Conservation (phyloP, 148 eudicot species). For the Persicaria maculosa region DNA sequence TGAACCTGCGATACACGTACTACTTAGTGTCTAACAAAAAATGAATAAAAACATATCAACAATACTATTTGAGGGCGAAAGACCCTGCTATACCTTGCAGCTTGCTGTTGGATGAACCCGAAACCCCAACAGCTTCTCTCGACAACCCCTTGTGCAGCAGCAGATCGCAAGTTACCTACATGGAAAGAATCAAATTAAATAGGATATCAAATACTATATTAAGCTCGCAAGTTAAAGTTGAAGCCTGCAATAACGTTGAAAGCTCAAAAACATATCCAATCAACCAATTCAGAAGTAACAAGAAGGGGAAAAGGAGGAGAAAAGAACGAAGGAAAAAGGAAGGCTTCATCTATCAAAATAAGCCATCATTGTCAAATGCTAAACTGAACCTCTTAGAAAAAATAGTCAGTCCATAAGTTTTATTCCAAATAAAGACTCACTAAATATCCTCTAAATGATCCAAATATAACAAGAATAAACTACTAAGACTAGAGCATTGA, state of each 20-base stretch:
- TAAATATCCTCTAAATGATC: background rate
- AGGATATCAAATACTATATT: background rate
- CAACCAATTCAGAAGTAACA: background rate
- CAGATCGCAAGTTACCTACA: conserved; percentile 34
- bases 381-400: no score
- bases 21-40: no score
- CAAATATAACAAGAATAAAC: background rate
- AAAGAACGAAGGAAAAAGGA: background rate
- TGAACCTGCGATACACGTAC: no score
- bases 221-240: background rate
- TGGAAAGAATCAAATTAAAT: conserved; percentile 12
- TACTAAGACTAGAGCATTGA: background rate
- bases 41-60: no score
- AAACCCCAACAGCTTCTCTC: no score
- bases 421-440: background rate
- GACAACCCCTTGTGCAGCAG: conserved; percentile 51
- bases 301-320: background rate
- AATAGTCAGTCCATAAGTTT: no score
- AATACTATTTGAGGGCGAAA: no score
- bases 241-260: background rate
- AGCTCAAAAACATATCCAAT: background rate
- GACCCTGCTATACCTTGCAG: no score
- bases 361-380: no score
- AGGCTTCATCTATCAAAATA: background rate
- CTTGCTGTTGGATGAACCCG: no score